A percentile compares a stretch with the other conserved stretches of the same genome.
Evolutionary conservation across 768 basidiomycete genomes (phyloP).

Genomic region (Calvatia gigantea): DNA sequence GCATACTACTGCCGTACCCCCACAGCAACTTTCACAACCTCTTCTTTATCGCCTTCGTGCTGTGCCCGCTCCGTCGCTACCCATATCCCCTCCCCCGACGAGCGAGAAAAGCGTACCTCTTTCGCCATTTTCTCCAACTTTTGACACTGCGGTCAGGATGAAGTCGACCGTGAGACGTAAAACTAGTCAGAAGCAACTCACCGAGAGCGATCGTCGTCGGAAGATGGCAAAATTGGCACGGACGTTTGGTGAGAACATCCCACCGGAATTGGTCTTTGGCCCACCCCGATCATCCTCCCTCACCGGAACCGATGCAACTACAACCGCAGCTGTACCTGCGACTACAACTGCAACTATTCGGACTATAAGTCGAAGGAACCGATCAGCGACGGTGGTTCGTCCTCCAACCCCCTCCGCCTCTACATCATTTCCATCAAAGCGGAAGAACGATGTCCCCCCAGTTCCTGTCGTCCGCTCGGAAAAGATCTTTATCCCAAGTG

Average conservation of each 20-base stretch:
- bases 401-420: not conserved
- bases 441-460: not conserved
- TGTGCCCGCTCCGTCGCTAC: conserved; percentile 6
- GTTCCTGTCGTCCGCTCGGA: not conserved
- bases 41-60: conserved; percentile 24
- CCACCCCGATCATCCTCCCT: conserved; percentile 1
- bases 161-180: not conserved
- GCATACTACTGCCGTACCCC: conserved; percentile 3
- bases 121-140: conserved; percentile 5
- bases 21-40: conserved; percentile 23
- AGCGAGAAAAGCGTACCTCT: not conserved
- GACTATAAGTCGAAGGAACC: not conserved
- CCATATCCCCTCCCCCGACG: not conserved
- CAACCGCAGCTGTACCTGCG: not conserved
- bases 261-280: conserved; percentile 47
- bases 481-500: not conserved
- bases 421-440: not conserved
- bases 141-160: not conserved
- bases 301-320: not conserved
- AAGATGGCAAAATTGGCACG: conserved; percentile 57
- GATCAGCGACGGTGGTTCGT: not conserved
- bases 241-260: conserved; percentile 58
- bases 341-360: not conserved
- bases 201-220: conserved; percentile 31
- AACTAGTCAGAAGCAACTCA: conserved; percentile 10